Evolutionary conservation across 805 yeast species (phyloP).

Genomic region (Saccharomycopsis javanensis): DNA sequence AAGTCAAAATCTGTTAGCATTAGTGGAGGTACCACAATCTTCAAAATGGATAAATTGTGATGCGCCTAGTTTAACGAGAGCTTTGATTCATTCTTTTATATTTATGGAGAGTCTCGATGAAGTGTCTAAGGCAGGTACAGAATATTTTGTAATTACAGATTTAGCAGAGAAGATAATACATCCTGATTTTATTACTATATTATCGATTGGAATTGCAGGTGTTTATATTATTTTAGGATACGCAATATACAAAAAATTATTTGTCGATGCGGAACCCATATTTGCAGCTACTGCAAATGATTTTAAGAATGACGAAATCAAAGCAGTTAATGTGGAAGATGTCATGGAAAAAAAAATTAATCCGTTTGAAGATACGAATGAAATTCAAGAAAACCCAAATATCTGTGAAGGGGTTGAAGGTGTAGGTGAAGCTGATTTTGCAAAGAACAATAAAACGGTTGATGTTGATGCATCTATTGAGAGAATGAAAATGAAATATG

Average conservation of each 20-base stretch:
- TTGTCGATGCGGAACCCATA: background rate
- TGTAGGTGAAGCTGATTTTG: background rate
- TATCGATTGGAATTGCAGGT: background rate
- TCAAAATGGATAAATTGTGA: background rate
- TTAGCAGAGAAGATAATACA: background rate
- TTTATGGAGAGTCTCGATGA: background rate
- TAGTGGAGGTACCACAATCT: conserved; percentile 20
- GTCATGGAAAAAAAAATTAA: background rate
- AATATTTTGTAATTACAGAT: background rate
- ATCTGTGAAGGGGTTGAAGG: background rate
- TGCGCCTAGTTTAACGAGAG: background rate
- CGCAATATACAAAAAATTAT: background rate
- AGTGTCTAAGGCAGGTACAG: background rate
- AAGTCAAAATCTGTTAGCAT: conserved; percentile 51
- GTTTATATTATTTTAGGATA: background rate
- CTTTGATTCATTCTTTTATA: background rate
- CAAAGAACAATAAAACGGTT: background rate
- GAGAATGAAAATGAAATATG: background rate
- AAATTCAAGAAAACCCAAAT: background rate
- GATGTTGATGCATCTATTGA: background rate
- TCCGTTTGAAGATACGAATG: background rate
- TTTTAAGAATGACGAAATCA: background rate
- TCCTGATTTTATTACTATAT: background rate
- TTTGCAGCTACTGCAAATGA: background rate
- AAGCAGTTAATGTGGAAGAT: background rate